phyloP scores from a whole-genome alignment of 2,329 filamentous ascomycete genomes.

The Talaromyces rugulosus region DNA sequence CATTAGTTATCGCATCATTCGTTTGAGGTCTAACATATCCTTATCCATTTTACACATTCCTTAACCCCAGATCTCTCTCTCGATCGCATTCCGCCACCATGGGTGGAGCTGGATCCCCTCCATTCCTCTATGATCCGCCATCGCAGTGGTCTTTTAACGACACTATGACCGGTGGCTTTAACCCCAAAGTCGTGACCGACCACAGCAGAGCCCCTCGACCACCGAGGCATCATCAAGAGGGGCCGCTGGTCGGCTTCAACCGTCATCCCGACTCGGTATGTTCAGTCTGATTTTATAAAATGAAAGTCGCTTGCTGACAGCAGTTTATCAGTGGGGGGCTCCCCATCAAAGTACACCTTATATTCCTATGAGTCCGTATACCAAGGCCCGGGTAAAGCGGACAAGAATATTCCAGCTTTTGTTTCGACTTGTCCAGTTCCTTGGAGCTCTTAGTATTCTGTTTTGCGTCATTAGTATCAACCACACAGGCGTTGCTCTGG shows the following conservation, averaged over 20 bases:
- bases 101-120: slow-evolving; percentile 54
- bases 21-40: slow-evolving; percentile 1
- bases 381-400: slow-evolving; percentile 67
- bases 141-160: slow-evolving; percentile 50
- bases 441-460: slow-evolving; percentile 67
- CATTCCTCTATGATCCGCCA: slow-evolving; percentile 68
- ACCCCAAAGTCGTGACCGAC: slow-evolving; percentile 80
- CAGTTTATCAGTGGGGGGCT: slow-evolving; percentile 41
- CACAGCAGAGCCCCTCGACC: slow-evolving; percentile 66
- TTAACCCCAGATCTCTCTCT: slow-evolving; percentile 17
- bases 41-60: slow-evolving; percentile 8
- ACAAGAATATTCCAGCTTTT: slow-evolving; percentile 65
- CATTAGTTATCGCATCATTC: slow-evolving; percentile 14
- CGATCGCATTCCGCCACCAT: slow-evolving; percentile 35
- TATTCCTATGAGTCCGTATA: slow-evolving; percentile 63
- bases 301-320: neutral
- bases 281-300: neutral
- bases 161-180: slow-evolving; percentile 55
- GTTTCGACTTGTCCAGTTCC: slow-evolving; percentile 62
- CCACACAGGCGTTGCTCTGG: slow-evolving; percentile 58
- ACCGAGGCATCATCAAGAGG: slow-evolving; percentile 62
- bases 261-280: slow-evolving; percentile 70
- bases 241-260: slow-evolving; percentile 78
- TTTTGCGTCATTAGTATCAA: slow-evolving; percentile 74
- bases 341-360: slow-evolving; percentile 60